Conservation (phyloP, 208 protist genomes). For the Perkinsela sp. region DNA sequence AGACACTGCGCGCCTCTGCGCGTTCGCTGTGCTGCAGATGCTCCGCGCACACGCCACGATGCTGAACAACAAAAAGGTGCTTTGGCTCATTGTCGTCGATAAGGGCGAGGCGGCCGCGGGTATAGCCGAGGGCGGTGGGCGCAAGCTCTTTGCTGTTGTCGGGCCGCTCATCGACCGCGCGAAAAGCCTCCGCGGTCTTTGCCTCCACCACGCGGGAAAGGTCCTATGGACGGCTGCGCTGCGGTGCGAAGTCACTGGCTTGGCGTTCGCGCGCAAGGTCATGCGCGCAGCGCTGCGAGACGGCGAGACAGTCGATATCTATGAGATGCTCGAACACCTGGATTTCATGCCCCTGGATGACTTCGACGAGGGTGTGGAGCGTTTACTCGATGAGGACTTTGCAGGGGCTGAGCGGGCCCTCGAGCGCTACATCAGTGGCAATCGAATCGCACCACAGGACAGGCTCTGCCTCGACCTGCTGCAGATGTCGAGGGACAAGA, state of each 20-base stretch:
- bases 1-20: not conserved
- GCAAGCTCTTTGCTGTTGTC: not conserved
- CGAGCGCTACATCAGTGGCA: not conserved
- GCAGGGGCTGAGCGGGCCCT: not conserved
- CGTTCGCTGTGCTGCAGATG: not conserved
- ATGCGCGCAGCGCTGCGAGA: not conserved
- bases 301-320: not conserved
- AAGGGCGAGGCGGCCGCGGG: not conserved
- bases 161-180: not conserved
- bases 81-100: not conserved
- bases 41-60: not conserved
- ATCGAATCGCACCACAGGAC: not conserved
- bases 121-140: not conserved
- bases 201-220: not conserved
- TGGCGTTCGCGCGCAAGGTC: not conserved
- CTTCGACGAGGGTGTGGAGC: not conserved
- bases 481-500: not conserved
- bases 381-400: not conserved
- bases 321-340: not conserved
- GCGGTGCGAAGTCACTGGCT: not conserved
- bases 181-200: not conserved
- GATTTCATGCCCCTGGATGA: not conserved
- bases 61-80: not conserved
- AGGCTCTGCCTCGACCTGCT: not conserved
- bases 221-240: not conserved